Conservation (phyloP, 768 basidiomycete genomes). For the Zangia roseola region DNA sequence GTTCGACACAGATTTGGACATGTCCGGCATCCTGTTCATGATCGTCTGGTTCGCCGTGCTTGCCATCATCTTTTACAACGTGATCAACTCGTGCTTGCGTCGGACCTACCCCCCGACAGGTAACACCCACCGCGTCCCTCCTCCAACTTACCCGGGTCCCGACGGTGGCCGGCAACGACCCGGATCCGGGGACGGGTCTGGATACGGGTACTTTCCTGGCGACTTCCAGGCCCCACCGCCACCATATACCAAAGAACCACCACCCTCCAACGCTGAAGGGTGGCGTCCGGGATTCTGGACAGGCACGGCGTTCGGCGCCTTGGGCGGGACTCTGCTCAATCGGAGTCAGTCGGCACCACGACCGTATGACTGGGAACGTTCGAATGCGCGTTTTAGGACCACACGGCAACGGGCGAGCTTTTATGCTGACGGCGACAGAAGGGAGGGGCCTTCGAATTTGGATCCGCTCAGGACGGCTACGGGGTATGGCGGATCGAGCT, state of each 20-base stretch:
- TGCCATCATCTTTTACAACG: slow-evolving; percentile 52
- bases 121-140: slow-evolving; percentile 27
- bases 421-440: slow-evolving; percentile 46
- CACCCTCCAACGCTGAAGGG: slow-evolving; percentile 27
- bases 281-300: slow-evolving; percentile 85
- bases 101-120: slow-evolving; percentile 29
- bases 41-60: slow-evolving; percentile 56
- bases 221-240: slow-evolving; percentile 50
- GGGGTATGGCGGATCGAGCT: slow-evolving; percentile 75
- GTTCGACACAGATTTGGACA: slow-evolving; percentile 41
- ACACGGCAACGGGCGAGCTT: slow-evolving; percentile 26
- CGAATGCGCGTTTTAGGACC: slow-evolving; percentile 30
- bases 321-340: slow-evolving; percentile 60
- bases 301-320: slow-evolving; percentile 71
- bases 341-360: slow-evolving; percentile 29
- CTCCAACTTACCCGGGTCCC: slow-evolving; percentile 33
- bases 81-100: slow-evolving; percentile 55
- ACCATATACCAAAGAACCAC: slow-evolving; percentile 49
- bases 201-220: slow-evolving; percentile 54
- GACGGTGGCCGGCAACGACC: slow-evolving; percentile 5
- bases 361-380: slow-evolving; percentile 62
- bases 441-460: slow-evolving; percentile 67
- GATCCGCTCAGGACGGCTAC: slow-evolving; percentile 76
- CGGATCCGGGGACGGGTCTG: slow-evolving; percentile 8
- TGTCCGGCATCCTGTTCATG: slow-evolving; percentile 50